These are phyloP conservation scores for Vaccinium macrocarpon DNA, from an alignment of 148 eudicot species.

Conservation along the genomic window DNA sequence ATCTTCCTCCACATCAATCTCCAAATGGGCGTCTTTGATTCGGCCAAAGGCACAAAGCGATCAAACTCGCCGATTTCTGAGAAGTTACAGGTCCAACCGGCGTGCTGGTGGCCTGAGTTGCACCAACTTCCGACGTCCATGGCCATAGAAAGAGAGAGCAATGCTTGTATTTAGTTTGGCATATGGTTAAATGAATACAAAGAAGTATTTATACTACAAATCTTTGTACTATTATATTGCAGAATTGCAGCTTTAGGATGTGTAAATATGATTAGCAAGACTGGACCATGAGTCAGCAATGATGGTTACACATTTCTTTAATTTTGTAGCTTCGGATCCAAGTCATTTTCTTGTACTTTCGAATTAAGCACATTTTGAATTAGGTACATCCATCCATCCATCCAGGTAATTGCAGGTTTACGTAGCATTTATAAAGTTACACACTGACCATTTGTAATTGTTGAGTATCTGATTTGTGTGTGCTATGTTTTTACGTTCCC, in stretches of 20 bases:
- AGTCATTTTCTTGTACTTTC: too few species aligned
- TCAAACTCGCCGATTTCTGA: conserved; percentile 16
- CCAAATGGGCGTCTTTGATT: conserved; percentile 36
- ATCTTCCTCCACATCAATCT: conserved; percentile 48
- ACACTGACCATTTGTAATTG: too few species aligned
- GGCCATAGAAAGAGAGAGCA: background rate
- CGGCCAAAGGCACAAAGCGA: conserved; percentile 6
- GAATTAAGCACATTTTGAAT: too few species aligned
- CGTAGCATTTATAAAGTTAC: too few species aligned
- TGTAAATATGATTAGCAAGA: background rate
- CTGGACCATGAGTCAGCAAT: background rate
- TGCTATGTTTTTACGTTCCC: too few species aligned
- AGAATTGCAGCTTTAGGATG: background rate
- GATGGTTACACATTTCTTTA: background rate
- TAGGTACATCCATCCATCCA: too few species aligned
- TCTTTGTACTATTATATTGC: background rate
- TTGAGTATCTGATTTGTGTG: too few species aligned
- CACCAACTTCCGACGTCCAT: conserved; percentile 39
- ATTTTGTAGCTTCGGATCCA: too few species aligned
- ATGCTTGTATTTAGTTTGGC: background rate
- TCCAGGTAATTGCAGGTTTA: too few species aligned
- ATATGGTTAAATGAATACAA: background rate
- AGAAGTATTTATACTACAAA: conserved; percentile 2
- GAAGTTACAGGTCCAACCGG: conserved; percentile 22
- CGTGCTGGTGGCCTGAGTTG: conserved; percentile 16